Base-by-base conservation (phyloP, 23 red algal genomes). In the Chondrus crispus region DNA sequence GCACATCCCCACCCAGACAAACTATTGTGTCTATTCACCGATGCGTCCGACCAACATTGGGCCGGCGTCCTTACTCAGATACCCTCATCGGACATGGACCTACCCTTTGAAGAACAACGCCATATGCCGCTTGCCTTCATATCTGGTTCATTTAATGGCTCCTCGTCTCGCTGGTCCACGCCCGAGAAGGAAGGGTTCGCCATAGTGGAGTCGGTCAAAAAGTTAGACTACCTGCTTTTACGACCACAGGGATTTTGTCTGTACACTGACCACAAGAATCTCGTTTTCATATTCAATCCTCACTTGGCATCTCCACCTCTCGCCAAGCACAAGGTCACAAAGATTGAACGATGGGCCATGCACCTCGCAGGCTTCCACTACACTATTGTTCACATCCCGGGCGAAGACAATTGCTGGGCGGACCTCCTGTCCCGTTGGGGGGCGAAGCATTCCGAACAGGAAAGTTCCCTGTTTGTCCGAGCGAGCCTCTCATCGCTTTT, bases 241-340 rank as follows among this genome's bases (percentile, higher is more conserved):
- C 22, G 48, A 5, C 47, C 22, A 28, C 18, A 53, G 9, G 52
- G n/a, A n/a, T n/a, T 82, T 7, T n/a, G 28, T 7, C 51, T 86
- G 6, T 86, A 43, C 48, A 71, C 11, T 3, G 62, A 86, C 37
- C 82, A 70, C 39, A 41, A 19, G 3, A 85, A 85, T 32, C 55
- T 85, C 2, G 80, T 85, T 13, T n/a, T 64, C 39, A 3, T 86
- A 18, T 86, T 68, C 57, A 40, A 86, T 37, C 60, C 57, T 3
- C 26, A 71, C 24, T 38, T 24, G n/a, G n/a, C n/a, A n/a, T n/a
- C n/a, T n/a, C n/a, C n/a, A n/a, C n/a, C n/a, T n/a, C n/a, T n/a
- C n/a, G n/a, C n/a, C n/a, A n/a, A n/a, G n/a, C n/a, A n/a, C n/a
- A n/a, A n/a, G n/a, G n/a, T n/a, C n/a, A n/a, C n/a, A 52, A 82